Base-by-base conservation (phyloP, 164 flowering plant species). In the Stephania yunnanensis region DNA sequence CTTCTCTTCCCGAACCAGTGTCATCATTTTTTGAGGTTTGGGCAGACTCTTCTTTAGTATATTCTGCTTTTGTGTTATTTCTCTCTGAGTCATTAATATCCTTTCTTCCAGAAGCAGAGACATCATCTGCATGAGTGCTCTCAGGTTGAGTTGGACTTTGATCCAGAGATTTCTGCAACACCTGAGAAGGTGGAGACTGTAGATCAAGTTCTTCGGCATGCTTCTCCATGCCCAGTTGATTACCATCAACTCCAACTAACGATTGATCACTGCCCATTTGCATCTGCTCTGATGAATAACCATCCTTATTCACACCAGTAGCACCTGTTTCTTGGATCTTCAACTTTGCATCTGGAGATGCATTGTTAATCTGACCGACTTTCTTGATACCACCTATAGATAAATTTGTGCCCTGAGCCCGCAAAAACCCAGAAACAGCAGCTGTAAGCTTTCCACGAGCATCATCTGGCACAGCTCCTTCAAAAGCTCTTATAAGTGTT, bases 391-490 rank as follows among this genome's bases (percentile, higher is more conserved):
- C 79, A 66, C 82, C 85, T 73, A 92, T 31, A 46, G 91, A 89
- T 69, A 90, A 63, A 70, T 86, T 84, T 44, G 80, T 78, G 12
- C 87, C 88, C 70, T 86, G 89, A 68, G 84, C 74, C 9, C 76
- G 83, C 75, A 89, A 74, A 74, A 95, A 87, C 71, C 80, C 92
- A 81, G 96, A 85, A 74, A 91, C 95, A 80, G 98, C 81, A 74
- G 85, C 75, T 70, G 96, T 89, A 61, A 95, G 91, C 79, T 92
- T 93, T 80, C 82, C 99, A 66, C 97, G 88, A 78, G 90, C 98
- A 82, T 95, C 97, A 73, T 91, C 98, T 44, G 99, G 99, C 63
- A 95, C 97, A 78, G 97, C 99, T 87, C 86, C 97, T 83, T 95
- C 86, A 82, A 95, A 84, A 83, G 99, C 98, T 72, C 85, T 90